Conservation (phyloP, 257 asterid species). For the Solanum gracilifrons region DNA sequence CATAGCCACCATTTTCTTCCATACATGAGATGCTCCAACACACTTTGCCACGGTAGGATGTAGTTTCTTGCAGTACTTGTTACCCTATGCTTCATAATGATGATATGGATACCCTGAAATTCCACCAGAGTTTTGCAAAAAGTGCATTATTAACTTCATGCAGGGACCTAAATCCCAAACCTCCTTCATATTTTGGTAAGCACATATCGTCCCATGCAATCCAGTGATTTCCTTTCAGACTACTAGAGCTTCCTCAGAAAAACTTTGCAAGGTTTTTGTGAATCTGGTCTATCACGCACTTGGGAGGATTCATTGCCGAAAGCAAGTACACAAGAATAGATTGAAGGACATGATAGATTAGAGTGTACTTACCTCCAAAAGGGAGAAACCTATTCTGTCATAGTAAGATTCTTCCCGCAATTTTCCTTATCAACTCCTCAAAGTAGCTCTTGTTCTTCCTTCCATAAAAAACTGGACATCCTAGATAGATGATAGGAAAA, state of each 20-base stretch:
- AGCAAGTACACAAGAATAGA: accelerated
- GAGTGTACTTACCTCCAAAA: not conserved
- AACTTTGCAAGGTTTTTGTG: not conserved
- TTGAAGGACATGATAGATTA: not conserved
- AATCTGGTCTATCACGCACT: not conserved
- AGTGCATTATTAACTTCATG: no score
- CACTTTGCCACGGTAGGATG: no score
- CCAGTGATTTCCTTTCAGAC: not conserved
- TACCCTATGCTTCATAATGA: not conserved
- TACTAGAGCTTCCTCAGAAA: not conserved
- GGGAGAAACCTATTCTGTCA: not conserved
- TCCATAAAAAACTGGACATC: no score
- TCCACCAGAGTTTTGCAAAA: not conserved
- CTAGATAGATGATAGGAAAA: no score
- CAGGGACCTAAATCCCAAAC: no score
- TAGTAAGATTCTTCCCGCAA: not conserved
- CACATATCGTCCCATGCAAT: not conserved
- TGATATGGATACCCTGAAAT: not conserved
- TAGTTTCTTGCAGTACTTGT: no score
- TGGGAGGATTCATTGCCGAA: not conserved
- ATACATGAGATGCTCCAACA: not conserved
- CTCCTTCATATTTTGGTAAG: not conserved
- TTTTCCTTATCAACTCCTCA: not conserved
- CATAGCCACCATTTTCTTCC: not conserved
- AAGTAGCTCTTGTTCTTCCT: no score